A percentile compares a stretch with the other conserved stretches of the same genome.
Conservation (phyloP, 2,329 filamentous ascomycete species). For the Aaosphaeria arxii region DNA sequence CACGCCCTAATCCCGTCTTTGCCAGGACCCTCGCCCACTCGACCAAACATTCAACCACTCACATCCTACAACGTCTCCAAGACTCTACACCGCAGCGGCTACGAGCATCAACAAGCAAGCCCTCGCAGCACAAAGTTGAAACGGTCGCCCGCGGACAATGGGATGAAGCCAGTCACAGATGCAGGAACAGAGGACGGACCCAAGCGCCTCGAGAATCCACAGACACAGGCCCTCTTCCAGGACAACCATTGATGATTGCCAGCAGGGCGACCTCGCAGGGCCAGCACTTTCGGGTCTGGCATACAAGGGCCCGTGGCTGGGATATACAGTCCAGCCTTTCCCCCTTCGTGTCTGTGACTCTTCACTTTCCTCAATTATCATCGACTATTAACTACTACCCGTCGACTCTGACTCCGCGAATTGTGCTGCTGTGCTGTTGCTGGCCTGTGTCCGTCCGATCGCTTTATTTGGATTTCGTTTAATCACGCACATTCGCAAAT, state of each 20-base stretch:
- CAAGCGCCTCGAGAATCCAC: background rate
- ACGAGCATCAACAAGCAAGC: conserved; percentile 8
- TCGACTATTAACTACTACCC: no score
- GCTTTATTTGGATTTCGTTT: no score
- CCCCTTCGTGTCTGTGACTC: conserved; percentile 14
- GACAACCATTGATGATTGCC: no score
- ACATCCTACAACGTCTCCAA: conserved; percentile 16
- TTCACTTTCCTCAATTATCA: background rate
- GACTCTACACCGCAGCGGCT: conserved; percentile 25
- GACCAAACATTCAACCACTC: conserved; percentile 15
- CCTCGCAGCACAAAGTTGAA: conserved; percentile 21
- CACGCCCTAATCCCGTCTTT: no score
- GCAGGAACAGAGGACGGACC: conserved; percentile 23
- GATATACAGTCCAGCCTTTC: conserved; percentile 21
- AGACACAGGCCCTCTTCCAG: no score
- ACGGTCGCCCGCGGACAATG: conserved; percentile 5
- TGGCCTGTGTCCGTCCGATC: no score
- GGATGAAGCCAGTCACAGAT: conserved; percentile 27
- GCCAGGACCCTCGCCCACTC: no score
- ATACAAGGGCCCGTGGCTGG: conserved; percentile 8
- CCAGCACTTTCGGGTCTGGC: no score
- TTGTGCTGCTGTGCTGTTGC: no score
- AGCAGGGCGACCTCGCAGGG: no score
- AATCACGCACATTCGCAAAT: no score
- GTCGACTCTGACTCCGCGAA: no score